phyloP scores from a whole-genome alignment of 495 filamentous ascomycete genomes.

The Aspergillus biplanus region DNA sequence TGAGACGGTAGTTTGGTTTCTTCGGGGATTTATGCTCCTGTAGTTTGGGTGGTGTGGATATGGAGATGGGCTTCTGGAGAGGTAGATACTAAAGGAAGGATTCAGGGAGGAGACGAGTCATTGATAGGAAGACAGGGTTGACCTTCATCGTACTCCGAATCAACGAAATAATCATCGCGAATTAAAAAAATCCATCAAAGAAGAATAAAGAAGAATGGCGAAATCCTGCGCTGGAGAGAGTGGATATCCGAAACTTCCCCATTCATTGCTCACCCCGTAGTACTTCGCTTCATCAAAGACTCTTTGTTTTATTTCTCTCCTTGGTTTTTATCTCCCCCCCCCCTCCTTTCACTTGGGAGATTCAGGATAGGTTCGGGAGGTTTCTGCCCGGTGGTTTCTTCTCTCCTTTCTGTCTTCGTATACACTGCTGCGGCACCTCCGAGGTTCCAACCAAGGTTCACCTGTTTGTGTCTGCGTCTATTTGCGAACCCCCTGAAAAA shows the following conservation, averaged over 20 bases:
- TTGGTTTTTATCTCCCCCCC: neutral
- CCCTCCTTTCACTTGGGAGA: neutral
- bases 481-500: neutral
- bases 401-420: neutral
- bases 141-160: neutral
- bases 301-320: neutral
- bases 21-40: neutral
- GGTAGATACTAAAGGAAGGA: neutral
- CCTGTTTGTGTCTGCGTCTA: neutral
- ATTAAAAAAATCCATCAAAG: neutral
- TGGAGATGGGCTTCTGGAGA: neutral
- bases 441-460: conserved; percentile 21
- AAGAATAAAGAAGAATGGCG: neutral
- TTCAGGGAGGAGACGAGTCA: neutral
- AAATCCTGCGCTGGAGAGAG: neutral
- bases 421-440: conserved; percentile 4
- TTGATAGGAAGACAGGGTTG: neutral
- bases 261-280: neutral
- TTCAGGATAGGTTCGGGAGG: neutral
- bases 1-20: conserved; percentile 18
- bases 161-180: neutral
- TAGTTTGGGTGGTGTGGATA: neutral
- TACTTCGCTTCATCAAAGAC: neutral
- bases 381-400: conserved; percentile 12
- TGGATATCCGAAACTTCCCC: conserved; percentile 1